These are phyloP conservation scores for Rhododendron molle DNA, from an alignment of 148 eudicot species.

Conservation along the genomic window DNA sequence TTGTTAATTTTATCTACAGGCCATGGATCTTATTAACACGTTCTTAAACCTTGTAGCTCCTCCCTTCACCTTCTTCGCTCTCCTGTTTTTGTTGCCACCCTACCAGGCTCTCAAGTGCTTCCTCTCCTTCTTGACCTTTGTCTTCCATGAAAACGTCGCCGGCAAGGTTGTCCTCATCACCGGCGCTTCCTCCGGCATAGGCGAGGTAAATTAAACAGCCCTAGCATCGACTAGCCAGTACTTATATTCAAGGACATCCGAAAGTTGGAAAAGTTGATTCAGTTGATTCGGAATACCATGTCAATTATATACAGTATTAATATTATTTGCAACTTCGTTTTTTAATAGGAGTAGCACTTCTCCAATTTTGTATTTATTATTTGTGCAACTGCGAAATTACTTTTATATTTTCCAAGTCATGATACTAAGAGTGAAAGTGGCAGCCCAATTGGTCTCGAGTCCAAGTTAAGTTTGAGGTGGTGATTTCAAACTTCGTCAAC, in stretches of 20 bases:
- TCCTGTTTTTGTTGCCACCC: slow-evolving; percentile 37
- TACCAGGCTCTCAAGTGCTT: slow-evolving; percentile 30
- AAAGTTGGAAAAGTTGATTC: not conserved
- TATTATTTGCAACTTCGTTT: too few relatives aligned
- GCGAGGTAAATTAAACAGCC: slow-evolving; percentile 32
- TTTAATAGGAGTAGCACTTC: too few relatives aligned
- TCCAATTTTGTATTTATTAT: too few relatives aligned
- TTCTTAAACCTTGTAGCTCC: slow-evolving; percentile 45
- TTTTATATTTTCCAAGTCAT: too few relatives aligned
- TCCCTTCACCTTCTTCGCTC: slow-evolving; percentile 31
- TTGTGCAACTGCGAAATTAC: too few relatives aligned
- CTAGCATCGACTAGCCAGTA: not conserved
- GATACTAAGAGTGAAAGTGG: too few relatives aligned
- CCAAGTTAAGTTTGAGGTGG: too few relatives aligned
- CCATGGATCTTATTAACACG: slow-evolving; percentile 44
- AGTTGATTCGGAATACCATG: not conserved
- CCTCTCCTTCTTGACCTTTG: slow-evolving; percentile 17
- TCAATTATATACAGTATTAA: too few relatives aligned
- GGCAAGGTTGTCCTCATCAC: slow-evolving; percentile 68
- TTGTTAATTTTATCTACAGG: not conserved
- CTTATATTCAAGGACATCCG: not conserved
- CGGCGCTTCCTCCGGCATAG: slow-evolving; percentile 77
- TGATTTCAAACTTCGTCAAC: too few relatives aligned
- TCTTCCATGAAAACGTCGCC: slow-evolving; percentile 45
- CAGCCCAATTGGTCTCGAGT: too few relatives aligned